phyloP scores from a whole-genome alignment of 164 flowering plant genomes.

The Sextonia rubra region DNA sequence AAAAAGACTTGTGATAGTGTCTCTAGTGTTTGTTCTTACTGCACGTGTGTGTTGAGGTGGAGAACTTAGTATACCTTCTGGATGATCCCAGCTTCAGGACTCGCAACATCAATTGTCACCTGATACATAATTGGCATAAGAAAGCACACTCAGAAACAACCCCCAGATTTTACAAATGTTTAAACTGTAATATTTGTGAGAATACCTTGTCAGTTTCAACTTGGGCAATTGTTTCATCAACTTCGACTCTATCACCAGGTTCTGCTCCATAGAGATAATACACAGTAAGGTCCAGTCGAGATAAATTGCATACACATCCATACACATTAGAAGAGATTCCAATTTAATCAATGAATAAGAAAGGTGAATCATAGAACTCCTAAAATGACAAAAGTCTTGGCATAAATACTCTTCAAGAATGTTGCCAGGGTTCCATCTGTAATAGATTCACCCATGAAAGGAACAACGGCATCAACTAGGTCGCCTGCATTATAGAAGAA shows the following conservation, averaged over 20 bases:
- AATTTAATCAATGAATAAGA: not conserved
- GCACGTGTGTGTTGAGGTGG: no score
- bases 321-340: not conserved
- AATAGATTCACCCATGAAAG: slow-evolving; percentile 96
- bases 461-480: slow-evolving; percentile 89
- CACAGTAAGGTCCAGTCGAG: not conserved
- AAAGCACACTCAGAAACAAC: not conserved
- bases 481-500: slow-evolving; percentile 49
- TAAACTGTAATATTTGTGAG: not conserved
- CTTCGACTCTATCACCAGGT: slow-evolving; percentile 80
- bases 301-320: not conserved
- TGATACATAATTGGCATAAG: slow-evolving; percentile 18
- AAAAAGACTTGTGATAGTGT: not conserved
- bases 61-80: slow-evolving; percentile 45
- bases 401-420: slow-evolving; percentile 74
- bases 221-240: slow-evolving; percentile 94
- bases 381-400: no score
- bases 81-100: slow-evolving; percentile 92
- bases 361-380: not conserved
- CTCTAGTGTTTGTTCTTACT: not conserved
- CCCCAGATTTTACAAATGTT: not conserved
- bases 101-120: slow-evolving; percentile 95
- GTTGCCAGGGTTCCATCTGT: slow-evolving; percentile 88
- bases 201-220: slow-evolving; percentile 95
- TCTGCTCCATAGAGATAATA: slow-evolving; percentile 34